Percentiles rank a stretch among this genome's conserved stretches.
phyloP scores from a whole-genome alignment of 495 filamentous ascomycete species.

The Penicillium arizonense region DNA sequence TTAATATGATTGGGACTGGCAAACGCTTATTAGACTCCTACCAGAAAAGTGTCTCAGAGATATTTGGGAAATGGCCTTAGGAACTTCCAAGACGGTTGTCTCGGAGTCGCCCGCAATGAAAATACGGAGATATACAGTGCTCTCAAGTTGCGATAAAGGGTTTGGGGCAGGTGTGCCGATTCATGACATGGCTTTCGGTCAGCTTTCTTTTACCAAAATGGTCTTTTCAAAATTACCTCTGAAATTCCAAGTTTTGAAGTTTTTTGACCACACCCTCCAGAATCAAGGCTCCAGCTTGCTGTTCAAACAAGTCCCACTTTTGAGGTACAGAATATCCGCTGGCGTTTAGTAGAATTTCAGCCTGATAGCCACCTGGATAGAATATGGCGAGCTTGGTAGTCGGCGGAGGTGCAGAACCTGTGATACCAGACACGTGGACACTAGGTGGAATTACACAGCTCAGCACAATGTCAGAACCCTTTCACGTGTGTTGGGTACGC shows the following conservation, averaged over 20 bases:
- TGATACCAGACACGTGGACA: too few species aligned
- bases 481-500: conserved; percentile 23
- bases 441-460: conserved; percentile 41
- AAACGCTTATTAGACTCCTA: background rate
- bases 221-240: conserved; percentile 20
- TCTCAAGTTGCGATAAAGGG: conserved; percentile 17
- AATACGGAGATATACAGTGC: conserved; percentile 34
- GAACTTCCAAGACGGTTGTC: conserved; percentile 11
- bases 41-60: conserved; percentile 35
- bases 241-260: conserved; percentile 30
- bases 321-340: conserved; percentile 37
- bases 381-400: conserved; percentile 54
- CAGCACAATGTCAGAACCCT: conserved; percentile 29
- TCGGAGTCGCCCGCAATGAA: conserved; percentile 18
- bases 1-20: too few species aligned
- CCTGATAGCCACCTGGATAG: conserved; percentile 46
- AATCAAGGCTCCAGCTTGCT: conserved; percentile 31
- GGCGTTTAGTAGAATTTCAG: conserved; percentile 39
- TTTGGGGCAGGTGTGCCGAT: conserved; percentile 24
- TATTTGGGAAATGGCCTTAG: conserved; percentile 19
- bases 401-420: conserved; percentile 47
- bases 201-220: background rate
- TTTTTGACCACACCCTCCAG: conserved; percentile 7
- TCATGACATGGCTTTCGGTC: conserved; percentile 11
- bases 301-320: conserved; percentile 44